These are phyloP conservation scores for Suhomyces bokatorum DNA, from an alignment of 1,139 yeast species.

Conservation along the genomic window DNA sequence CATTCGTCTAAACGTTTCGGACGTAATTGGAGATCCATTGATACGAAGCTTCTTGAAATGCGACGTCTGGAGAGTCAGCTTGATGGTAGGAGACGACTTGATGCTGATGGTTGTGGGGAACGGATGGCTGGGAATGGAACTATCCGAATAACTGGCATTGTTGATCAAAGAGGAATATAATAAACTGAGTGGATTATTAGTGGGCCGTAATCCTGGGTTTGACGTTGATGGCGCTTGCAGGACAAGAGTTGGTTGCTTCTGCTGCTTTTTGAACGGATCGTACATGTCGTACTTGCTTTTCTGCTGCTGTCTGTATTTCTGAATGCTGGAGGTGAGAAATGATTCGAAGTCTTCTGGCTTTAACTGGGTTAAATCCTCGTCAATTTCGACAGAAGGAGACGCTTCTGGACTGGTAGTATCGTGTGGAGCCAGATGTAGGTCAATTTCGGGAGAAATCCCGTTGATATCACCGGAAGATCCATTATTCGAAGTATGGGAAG, in stretches of 20 bases:
- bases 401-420: too few relatives aligned
- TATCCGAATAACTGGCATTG: constrained; percentile 1
- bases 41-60: constrained; percentile 48
- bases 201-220: background rate
- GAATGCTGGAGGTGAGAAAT: constrained; percentile 37
- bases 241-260: background rate
- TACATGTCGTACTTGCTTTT: constrained; percentile 17
- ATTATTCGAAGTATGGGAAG: too few relatives aligned
- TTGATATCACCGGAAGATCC: too few relatives aligned
- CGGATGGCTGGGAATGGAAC: constrained; percentile 10
- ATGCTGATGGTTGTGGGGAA: constrained; percentile 18
- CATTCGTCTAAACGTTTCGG: constrained; percentile 24
- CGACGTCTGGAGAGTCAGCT: constrained; percentile 37
- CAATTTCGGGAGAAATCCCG: too few relatives aligned
- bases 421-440: too few relatives aligned
- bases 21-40: constrained; percentile 41
- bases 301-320: constrained; percentile 35
- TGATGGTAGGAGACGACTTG: constrained; percentile 44
- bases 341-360: constrained; percentile 29
- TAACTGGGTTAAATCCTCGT: background rate
- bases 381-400: too few relatives aligned
- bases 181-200: constrained; percentile 18
- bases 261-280: constrained; percentile 14
- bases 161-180: constrained; percentile 18
- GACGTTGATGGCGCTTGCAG: background rate